A percentile compares a stretch with the other conserved stretches of the same genome.
Evolutionary conservation across 1,139 yeast species (phyloP).

Genomic region (Debaryomyces subglobosus): DNA sequence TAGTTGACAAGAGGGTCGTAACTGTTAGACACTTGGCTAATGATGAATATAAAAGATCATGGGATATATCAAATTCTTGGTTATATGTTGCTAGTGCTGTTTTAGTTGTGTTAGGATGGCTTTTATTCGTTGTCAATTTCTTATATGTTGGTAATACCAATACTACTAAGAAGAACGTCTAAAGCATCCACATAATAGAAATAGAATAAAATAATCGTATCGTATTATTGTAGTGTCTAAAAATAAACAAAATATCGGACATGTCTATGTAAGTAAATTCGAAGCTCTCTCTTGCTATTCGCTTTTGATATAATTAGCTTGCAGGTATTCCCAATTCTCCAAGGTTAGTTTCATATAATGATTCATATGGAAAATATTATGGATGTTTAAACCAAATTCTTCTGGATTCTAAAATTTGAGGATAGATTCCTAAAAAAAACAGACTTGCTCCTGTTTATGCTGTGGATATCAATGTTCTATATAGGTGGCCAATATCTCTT

Average conservation of each 20-base stretch:
- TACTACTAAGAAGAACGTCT: slow-evolving; percentile 34
- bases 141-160: slow-evolving; percentile 47
- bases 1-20: slow-evolving; percentile 68
- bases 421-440: background rate
- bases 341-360: background rate
- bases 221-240: background rate
- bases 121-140: slow-evolving; percentile 70
- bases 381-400: too few relatives aligned
- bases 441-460: background rate
- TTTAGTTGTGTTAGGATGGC: slow-evolving; percentile 75
- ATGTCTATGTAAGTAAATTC: background rate
- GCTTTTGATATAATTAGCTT: background rate
- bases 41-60: slow-evolving; percentile 91
- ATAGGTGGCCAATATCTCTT: background rate
- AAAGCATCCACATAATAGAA: slow-evolving; percentile 11
- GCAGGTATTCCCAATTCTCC: background rate
- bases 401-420: too few relatives aligned
- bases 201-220: background rate
- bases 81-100: slow-evolving; percentile 76
- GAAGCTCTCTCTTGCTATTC: background rate
- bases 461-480: background rate
- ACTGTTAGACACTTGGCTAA: slow-evolving; percentile 94
- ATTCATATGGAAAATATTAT: too few relatives aligned
- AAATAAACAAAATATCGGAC: background rate
- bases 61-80: slow-evolving; percentile 94